Percentiles rank a stretch among this genome's conserved stretches.
Evolutionary conservation across 139 green algal genomes (phyloP).

Genomic region (Tetratostichococcus sp.): DNA sequence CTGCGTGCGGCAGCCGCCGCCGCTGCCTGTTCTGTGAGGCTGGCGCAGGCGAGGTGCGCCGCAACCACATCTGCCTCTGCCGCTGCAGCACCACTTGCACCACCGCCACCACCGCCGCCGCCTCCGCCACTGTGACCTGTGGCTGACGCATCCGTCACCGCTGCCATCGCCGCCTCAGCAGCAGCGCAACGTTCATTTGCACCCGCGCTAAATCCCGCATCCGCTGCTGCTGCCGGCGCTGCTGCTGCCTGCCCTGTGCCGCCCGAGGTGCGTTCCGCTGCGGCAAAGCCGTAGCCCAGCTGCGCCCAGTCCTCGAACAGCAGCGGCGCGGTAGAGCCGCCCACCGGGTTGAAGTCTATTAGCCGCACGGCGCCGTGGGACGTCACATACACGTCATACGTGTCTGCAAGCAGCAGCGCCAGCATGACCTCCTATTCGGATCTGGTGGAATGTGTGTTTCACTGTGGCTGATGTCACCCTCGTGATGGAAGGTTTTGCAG

Average conservation of each 20-base stretch:
- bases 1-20: background rate
- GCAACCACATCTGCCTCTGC: constrained; percentile 6
- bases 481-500: too few species aligned
- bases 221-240: too few species aligned
- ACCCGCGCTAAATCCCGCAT: too few species aligned
- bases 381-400: constrained; percentile 84
- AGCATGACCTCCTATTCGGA: background rate
- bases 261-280: too few species aligned
- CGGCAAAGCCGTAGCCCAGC: constrained; percentile 25
- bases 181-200: too few species aligned
- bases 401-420: constrained; percentile 6
- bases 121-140: too few species aligned
- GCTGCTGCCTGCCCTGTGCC: too few species aligned
- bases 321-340: constrained; percentile 73
- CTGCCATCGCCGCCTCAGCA: background rate
- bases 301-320: constrained; percentile 80
- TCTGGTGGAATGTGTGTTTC: too few species aligned
- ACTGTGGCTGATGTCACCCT: too few species aligned
- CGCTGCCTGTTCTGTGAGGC: background rate
- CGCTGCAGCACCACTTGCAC: background rate
- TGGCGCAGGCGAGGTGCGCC: background rate
- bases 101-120: background rate
- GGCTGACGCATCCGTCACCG: too few species aligned
- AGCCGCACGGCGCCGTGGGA: constrained; percentile 34
- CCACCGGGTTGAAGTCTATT: constrained; percentile 88